These are phyloP conservation scores for Fraxinus velutina DNA, from an alignment of 305 asterid genomes.

Conservation along the genomic window DNA sequence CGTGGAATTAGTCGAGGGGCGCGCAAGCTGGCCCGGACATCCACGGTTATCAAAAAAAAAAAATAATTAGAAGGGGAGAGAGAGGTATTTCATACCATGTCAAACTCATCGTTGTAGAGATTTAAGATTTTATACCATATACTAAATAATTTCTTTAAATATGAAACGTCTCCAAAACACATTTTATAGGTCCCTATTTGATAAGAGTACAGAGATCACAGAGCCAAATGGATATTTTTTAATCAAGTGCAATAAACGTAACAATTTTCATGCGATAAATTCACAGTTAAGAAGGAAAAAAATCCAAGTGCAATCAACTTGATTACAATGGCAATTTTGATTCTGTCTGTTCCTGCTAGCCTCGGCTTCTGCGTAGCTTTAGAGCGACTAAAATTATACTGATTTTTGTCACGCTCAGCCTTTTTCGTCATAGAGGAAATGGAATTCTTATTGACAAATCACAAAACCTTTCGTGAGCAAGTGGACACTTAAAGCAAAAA, in stretches of 20 bases:
- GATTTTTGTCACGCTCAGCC: neutral
- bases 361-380: neutral
- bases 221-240: neutral
- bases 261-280: neutral
- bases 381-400: neutral
- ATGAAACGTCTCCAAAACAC: neutral
- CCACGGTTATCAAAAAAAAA: too few species aligned
- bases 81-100: neutral
- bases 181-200: neutral
- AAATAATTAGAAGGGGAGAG: neutral
- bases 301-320: neutral
- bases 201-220: neutral
- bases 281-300: neutral
- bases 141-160: neutral
- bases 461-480: neutral
- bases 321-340: neutral
- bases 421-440: neutral
- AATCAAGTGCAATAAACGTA: neutral
- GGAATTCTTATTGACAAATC: neutral
- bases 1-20: too few species aligned
- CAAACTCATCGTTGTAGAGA: neutral
- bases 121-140: neutral
- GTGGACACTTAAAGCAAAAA: neutral
- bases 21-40: too few species aligned
- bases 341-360: neutral